Evolutionary conservation across 176 grass and related monocot genomes (phyloP).

Genomic region (Carex scoparia): DNA sequence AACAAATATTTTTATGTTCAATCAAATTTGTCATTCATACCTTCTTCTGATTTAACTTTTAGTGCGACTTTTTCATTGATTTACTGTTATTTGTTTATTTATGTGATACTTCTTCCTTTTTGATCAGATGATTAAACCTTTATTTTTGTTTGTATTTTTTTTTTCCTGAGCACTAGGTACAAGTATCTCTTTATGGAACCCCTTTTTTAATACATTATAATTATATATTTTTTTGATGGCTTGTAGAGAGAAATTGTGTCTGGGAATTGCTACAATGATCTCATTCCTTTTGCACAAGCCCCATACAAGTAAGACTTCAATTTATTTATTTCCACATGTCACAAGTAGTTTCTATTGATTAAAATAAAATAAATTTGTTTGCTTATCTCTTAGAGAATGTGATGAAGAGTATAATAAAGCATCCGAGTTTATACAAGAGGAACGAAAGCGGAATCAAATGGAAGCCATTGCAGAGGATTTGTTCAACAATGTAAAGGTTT

Average conservation of each 20-base stretch:
- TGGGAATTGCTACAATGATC: slow-evolving; percentile 80
- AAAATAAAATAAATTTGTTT: neutral
- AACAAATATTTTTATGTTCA: neutral
- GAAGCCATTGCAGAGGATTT: too few relatives aligned
- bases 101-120: neutral
- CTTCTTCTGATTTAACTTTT: neutral
- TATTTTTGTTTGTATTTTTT: slow-evolving; percentile 10
- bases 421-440: slow-evolving; percentile 63
- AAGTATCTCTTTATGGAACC: neutral
- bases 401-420: slow-evolving; percentile 33
- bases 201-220: neutral
- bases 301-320: slow-evolving; percentile 59
- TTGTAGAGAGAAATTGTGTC: slow-evolving; percentile 67
- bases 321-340: neutral
- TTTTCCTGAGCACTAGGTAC: neutral
- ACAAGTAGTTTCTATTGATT: neutral
- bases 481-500: too few relatives aligned
- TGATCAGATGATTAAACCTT: neutral
- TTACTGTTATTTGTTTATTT: slow-evolving; percentile 3
- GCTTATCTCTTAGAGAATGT: slow-evolving; percentile 49
- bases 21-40: neutral
- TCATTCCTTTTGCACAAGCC: slow-evolving; percentile 72
- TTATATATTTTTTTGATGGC: slow-evolving; percentile 3
- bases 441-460: neutral
- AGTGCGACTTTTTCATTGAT: neutral